Evolutionary conservation across 2,329 filamentous ascomycete species (phyloP), one percentile per base, ranked within the genome.

Genomic region (Trichophyton verrucosum): DNA sequence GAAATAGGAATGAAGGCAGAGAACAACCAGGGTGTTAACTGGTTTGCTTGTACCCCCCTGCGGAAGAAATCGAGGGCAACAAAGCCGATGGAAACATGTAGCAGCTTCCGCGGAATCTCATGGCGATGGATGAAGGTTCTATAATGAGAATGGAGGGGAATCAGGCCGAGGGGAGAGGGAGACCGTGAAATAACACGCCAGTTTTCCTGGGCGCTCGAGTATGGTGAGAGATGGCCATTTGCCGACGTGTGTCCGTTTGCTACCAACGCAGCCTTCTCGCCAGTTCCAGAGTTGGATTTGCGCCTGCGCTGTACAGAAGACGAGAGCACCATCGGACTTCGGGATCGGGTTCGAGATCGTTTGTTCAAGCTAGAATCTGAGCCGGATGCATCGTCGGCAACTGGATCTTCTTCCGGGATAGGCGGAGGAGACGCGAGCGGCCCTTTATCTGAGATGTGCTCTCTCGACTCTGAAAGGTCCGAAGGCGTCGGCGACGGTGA

Each of bases 11-110:
- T 79, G 47, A 99, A 79, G 2, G 86, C 84, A 6, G 81, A 81
- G 73, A 97, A 85, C 49, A 99, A 82, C 70, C 88, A 90, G 0
- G 94, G 92, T 49, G 91, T 87, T 58, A 99, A 92, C 17, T 86
- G 76, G 20, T 78, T 78, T 0, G 89, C 84, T 72, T 96, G 91
- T 3, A 86, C 82, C 61, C 91, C 92, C 27, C 82, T 84, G 57
- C 84, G 80, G 74, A 97, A 99, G 42, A 97, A 82, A 77, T 86
- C 88, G 53, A 96, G 82, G 20, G 92, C 90, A 63, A 97, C 81
- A 77, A 97, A 97, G 60, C 94, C 94, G 71, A 99, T 99, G 56
- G 91, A 96, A 61, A 97, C 89, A 73, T 99, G 94, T 42, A 99
- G 81, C 46, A 86, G 78, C 75, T 99, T 99, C 68, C 94, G 87